Evolutionary conservation across 257 asterid species (phyloP).

Genomic region (Thymus quinquecostatus): DNA sequence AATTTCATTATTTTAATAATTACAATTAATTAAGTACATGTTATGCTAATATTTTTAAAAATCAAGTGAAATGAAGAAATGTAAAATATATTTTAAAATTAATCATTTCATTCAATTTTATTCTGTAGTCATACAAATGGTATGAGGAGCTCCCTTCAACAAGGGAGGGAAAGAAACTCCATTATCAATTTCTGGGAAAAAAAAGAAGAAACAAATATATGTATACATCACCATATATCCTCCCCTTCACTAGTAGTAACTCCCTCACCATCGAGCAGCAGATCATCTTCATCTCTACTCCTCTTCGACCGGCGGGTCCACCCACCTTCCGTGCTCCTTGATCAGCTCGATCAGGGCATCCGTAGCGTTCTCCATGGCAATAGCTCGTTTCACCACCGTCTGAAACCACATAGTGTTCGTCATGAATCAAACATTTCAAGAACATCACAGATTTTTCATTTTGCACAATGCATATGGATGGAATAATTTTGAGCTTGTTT

Average conservation of each 20-base stretch:
- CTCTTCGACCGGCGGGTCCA: conserved; percentile 66
- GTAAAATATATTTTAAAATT: too few relatives aligned
- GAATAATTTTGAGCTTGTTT: too few relatives aligned
- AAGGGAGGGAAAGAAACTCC: conserved; percentile 7
- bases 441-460: not conserved
- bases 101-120: conserved; percentile 5
- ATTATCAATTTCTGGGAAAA: not conserved
- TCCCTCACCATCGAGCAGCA: conserved; percentile 11
- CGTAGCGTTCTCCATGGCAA: conserved; percentile 76
- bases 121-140: conserved; percentile 19
- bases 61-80: too few relatives aligned
- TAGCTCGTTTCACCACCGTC: conserved; percentile 78
- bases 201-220: not conserved
- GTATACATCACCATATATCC: not conserved
- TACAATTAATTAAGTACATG: too few relatives aligned
- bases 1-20: too few relatives aligned
- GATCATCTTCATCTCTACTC: conserved; percentile 30
- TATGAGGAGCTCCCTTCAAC: conserved; percentile 14
- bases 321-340: conserved; percentile 86
- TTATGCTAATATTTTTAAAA: too few relatives aligned
- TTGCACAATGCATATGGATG: not conserved
- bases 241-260: not conserved
- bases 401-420: conserved; percentile 25
- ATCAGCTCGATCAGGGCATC: conserved; percentile 81
- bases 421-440: not conserved